These are phyloP conservation scores for Phyllosticta citribraziliensis DNA, from an alignment of 2,329 filamentous ascomycete species.

Conservation along the genomic window DNA sequence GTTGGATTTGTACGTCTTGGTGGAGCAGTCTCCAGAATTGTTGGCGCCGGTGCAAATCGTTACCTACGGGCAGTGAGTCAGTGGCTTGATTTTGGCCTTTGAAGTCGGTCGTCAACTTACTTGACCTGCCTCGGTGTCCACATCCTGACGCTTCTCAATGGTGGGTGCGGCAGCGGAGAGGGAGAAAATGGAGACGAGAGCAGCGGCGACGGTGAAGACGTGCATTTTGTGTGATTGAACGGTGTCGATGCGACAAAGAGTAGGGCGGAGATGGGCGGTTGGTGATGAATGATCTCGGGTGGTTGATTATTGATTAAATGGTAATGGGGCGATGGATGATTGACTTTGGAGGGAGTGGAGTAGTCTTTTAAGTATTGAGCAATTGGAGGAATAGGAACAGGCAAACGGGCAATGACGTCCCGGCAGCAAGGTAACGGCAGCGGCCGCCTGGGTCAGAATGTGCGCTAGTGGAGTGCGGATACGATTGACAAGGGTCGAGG, in stretches of 20 bases:
- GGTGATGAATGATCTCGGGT: not conserved
- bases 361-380: not conserved
- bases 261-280: not conserved
- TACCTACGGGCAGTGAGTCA: not conserved
- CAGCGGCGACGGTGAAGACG: conserved; percentile 1
- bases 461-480: not conserved
- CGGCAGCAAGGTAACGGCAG: not conserved
- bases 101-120: not conserved
- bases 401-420: not conserved
- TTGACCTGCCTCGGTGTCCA: not conserved
- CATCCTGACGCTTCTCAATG: conserved; percentile 7
- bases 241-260: not conserved
- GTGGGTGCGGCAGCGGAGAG: conserved; percentile 2
- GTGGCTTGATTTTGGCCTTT: not conserved
- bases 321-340: not conserved
- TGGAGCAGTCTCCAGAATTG: conserved; percentile 4
- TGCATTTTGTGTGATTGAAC: conserved; percentile 2
- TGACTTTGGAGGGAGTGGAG: not conserved
- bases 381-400: not conserved
- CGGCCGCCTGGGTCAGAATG: not conserved
- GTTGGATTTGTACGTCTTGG: conserved; percentile 1
- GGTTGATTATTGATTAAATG: conserved; percentile 2
- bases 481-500: not conserved
- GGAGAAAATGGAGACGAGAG: conserved; percentile 3
- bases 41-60: conserved; percentile 6